Base-by-base conservation (phyloP, 2,329 filamentous ascomycete genomes). In the Ophiostoma montium region DNA sequence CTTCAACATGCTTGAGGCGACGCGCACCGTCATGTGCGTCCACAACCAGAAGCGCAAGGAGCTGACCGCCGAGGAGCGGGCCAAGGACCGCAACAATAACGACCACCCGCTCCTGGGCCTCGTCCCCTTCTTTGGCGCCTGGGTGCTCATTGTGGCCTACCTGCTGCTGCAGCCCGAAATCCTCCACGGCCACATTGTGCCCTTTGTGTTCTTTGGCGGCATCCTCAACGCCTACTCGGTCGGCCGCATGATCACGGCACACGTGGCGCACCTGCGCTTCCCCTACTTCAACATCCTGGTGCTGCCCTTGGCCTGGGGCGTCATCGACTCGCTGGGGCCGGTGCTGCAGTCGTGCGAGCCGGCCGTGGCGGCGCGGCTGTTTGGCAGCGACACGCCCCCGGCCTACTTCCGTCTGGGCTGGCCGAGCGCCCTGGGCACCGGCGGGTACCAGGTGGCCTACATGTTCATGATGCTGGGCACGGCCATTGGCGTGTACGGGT, bases 161-260 rank as follows among this genome's bases (percentile, higher is more conserved):
- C 74, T 96, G 50, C 80, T 78, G 60, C 78, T 96, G 56, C 86
- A 95, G 63, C 90, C 89, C 5, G 69, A 76, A 54, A 94, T 96
- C 59, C 75, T 94, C 54, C 71, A 83, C 63, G 71, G 82, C 61
- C 87, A 96, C 62, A 72, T 95, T 9, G 78, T 98, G 16, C 89
- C 92, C 1, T 96, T 98, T 64, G 74, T 83, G 55, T 73, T 96
- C 62, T 95, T 92, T 62, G 83, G 84, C 38, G 89, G 89, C 49
- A 70, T 96, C 50, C 75, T 95, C 61, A 96, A 96, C 62, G 89
- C 92, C 53, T 96, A 95, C 70, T 86, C 84, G 47, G 90, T 96
- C 50, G 90, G 90, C 7, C 84, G 89, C 63, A 95, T 96, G 70
- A 96, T 96, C 66, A 87, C 86, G 39, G 89, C 89, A 0, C 92